phyloP scores from a whole-genome alignment of 106 monocot species.

The Dendrobium catenatum region DNA sequence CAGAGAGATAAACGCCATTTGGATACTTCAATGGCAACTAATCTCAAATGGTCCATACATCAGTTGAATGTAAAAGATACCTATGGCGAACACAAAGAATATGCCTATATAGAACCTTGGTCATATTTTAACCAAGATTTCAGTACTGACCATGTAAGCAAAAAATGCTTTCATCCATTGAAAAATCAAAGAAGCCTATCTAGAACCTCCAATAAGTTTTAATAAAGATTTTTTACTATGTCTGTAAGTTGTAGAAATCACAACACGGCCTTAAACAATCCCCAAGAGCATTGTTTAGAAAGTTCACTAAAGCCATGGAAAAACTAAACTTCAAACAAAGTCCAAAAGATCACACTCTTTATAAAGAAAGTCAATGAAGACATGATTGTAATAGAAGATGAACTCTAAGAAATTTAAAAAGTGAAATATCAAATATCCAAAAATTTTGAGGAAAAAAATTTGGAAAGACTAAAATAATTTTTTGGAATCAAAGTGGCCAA shows the following conservation, averaged over 20 bases:
- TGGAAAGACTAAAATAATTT: background rate
- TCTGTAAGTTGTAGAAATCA: too few species aligned
- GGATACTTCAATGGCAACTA: background rate
- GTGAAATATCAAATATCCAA: background rate
- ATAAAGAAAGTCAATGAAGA: too few species aligned
- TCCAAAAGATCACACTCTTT: background rate
- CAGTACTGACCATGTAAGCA: too few species aligned
- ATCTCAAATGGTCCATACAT: background rate
- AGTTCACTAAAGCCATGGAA: background rate
- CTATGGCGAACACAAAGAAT: background rate
- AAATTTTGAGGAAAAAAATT: background rate
- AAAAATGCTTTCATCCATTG: too few species aligned
- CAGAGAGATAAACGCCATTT: background rate
- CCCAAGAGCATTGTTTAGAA: background rate
- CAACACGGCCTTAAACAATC: background rate
- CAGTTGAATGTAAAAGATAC: background rate
- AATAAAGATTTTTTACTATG: too few species aligned
- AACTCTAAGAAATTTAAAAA: background rate
- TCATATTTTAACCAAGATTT: background rate
- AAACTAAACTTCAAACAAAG: background rate
- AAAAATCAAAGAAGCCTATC: too few species aligned
- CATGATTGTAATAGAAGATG: background rate
- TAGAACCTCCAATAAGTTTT: too few species aligned
- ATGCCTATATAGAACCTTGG: background rate
- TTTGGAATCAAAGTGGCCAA: background rate